Conservation (phyloP, 202 grass and related monocot genomes). For the Cymbopogon flexuosus region DNA sequence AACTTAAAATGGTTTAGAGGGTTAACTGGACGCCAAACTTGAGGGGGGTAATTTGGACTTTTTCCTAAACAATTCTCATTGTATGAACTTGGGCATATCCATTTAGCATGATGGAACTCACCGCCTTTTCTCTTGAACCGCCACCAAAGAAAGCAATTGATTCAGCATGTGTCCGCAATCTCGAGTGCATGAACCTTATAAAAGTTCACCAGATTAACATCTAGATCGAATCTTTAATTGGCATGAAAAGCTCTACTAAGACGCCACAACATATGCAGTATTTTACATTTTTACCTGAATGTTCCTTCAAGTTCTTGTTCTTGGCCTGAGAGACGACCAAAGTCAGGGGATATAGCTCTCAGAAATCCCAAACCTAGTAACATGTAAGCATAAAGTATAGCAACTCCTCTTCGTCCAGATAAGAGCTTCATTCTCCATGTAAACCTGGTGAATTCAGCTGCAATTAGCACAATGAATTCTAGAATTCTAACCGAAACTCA, state of each 20-base stretch:
- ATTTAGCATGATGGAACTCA: constrained; percentile 43
- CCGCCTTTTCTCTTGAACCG: constrained; percentile 84
- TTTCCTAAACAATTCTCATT: background rate
- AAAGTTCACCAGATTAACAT: constrained; percentile 31
- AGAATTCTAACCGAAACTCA: background rate
- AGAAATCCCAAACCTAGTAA: constrained; percentile 90
- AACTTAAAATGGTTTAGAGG: background rate
- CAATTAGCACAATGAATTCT: constrained; percentile 16
- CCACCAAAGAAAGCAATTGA: constrained; percentile 99
- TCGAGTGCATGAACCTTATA: constrained; percentile 89
- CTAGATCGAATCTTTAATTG: constrained; percentile 19
- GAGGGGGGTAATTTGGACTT: background rate
- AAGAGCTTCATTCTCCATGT: constrained; percentile 99
- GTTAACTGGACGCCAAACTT: background rate
- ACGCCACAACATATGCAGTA: background rate
- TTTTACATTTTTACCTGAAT: constrained; percentile 91
- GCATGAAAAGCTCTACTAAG: background rate
- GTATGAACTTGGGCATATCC: background rate
- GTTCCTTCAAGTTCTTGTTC: constrained; percentile 97
- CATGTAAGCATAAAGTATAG: constrained; percentile 96
- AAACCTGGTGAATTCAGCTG: constrained; percentile 64
- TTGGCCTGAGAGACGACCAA: constrained; percentile 76
- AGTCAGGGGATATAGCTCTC: constrained; percentile 85
- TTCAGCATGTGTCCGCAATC: constrained; percentile 90
- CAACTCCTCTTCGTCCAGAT: constrained; percentile 88